A percentile compares a stretch with the other conserved stretches of the same genome.
phyloP scores from a whole-genome alignment of 345 rosid genomes.

The Hirschfeldia incana region DNA sequence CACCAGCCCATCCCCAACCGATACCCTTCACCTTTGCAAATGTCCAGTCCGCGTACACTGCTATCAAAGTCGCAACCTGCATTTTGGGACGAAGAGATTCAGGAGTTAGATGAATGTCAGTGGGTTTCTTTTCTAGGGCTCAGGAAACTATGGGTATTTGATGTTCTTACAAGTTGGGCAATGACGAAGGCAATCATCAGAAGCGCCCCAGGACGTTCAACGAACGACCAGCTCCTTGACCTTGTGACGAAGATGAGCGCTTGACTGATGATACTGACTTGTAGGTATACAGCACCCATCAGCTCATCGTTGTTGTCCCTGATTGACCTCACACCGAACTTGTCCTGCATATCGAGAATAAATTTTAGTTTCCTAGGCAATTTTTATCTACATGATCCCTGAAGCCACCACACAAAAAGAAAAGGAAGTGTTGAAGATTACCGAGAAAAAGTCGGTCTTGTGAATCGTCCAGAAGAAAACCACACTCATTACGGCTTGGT shows the following conservation, averaged over 20 bases:
- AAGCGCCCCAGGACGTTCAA: constrained; percentile 44
- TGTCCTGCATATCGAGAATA: constrained; percentile 49
- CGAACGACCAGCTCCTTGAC: constrained; percentile 46
- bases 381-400: background rate
- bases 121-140: background rate
- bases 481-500: constrained; percentile 86
- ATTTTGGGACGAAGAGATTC: background rate
- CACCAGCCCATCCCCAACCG: constrained; percentile 75
- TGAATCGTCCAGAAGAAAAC: constrained; percentile 80
- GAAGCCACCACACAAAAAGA: background rate
- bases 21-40: constrained; percentile 55
- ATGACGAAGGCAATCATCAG: constrained; percentile 37
- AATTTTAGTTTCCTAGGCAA: background rate
- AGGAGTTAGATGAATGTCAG: constrained; percentile 6
- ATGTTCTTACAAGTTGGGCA: constrained; percentile 53
- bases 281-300: constrained; percentile 54
- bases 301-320: constrained; percentile 43
- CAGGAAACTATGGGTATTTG: background rate
- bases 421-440: constrained; percentile 32
- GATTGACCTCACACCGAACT: constrained; percentile 53
- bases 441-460: constrained; percentile 52
- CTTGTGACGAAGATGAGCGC: constrained; percentile 47
- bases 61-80: constrained; percentile 68
- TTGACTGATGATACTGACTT: constrained; percentile 58
- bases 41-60: constrained; percentile 57